phyloP scores from a whole-genome alignment of 2,329 filamentous ascomycete species.

The Dactylella cylindrospora region DNA sequence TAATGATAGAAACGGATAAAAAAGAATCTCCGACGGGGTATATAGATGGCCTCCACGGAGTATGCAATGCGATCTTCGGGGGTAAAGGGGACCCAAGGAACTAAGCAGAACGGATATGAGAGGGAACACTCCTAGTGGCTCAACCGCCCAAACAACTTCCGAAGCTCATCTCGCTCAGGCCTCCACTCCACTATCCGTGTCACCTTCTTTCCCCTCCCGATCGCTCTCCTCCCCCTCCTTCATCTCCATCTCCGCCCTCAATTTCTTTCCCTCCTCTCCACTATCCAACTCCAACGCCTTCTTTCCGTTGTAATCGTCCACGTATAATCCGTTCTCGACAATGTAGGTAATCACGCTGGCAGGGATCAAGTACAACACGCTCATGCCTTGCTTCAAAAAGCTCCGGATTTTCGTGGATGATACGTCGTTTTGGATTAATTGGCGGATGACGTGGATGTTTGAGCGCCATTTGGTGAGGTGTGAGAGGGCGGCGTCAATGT shows the following conservation, averaged over 20 bases:
- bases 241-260: neutral
- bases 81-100: neutral
- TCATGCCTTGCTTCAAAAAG: conserved; percentile 77
- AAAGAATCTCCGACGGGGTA: neutral
- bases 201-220: conserved; percentile 14
- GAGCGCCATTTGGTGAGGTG: conserved; percentile 78
- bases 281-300: conserved; percentile 55
- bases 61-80: neutral
- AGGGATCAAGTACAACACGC: conserved; percentile 74
- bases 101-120: conserved; percentile 1
- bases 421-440: conserved; percentile 83
- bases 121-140: too few relatives aligned
- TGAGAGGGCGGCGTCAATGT: conserved; percentile 84
- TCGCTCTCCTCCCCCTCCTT: conserved; percentile 17
- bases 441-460: conserved; percentile 78
- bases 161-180: conserved; percentile 5
- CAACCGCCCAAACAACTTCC: neutral
- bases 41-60: neutral
- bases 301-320: conserved; percentile 59
- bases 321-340: conserved; percentile 66
- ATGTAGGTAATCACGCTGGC: conserved; percentile 75
- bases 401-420: conserved; percentile 80
- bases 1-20: neutral
- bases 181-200: conserved; percentile 40
- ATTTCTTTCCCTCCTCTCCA: conserved; percentile 51